Evolutionary conservation across 805 yeast species (phyloP), one percentile per base, ranked within the genome.

Genomic region (Candida yuanshanica): DNA sequence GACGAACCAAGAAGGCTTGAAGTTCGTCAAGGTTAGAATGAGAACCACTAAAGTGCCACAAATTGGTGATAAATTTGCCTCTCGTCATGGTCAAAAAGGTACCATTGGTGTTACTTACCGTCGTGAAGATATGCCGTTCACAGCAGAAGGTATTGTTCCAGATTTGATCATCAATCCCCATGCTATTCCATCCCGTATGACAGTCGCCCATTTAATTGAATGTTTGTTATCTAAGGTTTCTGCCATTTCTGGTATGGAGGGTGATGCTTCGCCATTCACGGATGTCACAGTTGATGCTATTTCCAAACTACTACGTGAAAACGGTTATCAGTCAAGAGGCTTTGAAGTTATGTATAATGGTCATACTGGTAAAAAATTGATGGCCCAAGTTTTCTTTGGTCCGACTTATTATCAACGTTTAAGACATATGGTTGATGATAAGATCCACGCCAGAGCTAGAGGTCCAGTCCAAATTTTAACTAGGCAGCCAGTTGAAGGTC

Each of bases 141-240:
- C 95, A 8, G 74, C 87, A 3, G 95, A 91, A 64, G 99, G 99
- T 64, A 66, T 91, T 61, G 97, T 91, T 29, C 99, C 99, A 7
- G 99, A 93, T 69, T 74, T 93, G 60, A 88, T 93, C 58, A 93
- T 93, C 63, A 93, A 93, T 65, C 99, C 99, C 2, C 99, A 93
- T 68, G 99, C 98, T 61, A 93, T 93, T 77, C 99, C 99, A 53
- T 93, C 99, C 44, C 97, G 99, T 77, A 93, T 93, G 99, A 93
- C 99, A 32, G 99, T 93, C 46, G 99, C 99, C 37, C 98, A 93
- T 74, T 83, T 93, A 73, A 91, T 93, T 66, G 99, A 93, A 73
- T 93, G 99, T 83, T 72, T 93, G 64, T 72, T 93, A 55, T 84
- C 95, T 38, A 93, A 93, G 68, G 98, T 93, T 33, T 90, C 97